Evolutionary conservation across 2,329 filamentous ascomycete species (phyloP), one percentile per base, ranked within the genome.

Genomic region (Calonectria pteridis): DNA sequence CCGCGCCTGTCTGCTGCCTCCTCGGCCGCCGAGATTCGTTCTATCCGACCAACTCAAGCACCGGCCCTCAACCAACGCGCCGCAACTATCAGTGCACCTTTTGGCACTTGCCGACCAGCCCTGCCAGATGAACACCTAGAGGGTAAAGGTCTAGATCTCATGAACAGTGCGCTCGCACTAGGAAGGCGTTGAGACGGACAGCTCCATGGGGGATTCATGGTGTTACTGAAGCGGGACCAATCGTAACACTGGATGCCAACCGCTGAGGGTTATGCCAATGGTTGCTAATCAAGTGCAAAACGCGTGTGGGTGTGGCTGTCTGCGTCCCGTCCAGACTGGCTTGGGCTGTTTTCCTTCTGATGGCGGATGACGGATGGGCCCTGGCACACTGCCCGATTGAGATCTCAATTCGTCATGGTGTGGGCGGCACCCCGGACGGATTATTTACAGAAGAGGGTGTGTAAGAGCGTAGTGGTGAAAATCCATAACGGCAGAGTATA

Each of bases 241-340:
- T 80, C 76, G 73, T 59, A 65, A 65, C 50, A 46, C 26, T 18
- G 59, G 13, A 28, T 31, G n/a, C 28, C 40, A 62, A 33, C 63
- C 40, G 69, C 55, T 33, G 72, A 23, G 29, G 35, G 63, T 65
- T 73, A 31, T 76, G 68, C 75, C 73, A 74, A 79, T 73, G 76
- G 76, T 71, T 80, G 77, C 77, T 80, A 78, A 78, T 75, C 78
- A 80, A 78, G 71, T 69, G 76, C 72, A 69, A 67, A 67, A 65
- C n/a, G 51, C 20, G 31, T 63, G 59, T 46, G 43, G 40, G 62
- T 49, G 35, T 46, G 37, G 26, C 23, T 65, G 43, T 50, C 35
- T 49, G 66, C 51, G 40, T 72, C 55, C 53, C 43, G 43, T 50
- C 63, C 33, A 46, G 59, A 6, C 59, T 31, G 28, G 51, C 51